Base-by-base conservation (phyloP, 1,284 basidiomycete species). In the Flammula alnicola region DNA sequence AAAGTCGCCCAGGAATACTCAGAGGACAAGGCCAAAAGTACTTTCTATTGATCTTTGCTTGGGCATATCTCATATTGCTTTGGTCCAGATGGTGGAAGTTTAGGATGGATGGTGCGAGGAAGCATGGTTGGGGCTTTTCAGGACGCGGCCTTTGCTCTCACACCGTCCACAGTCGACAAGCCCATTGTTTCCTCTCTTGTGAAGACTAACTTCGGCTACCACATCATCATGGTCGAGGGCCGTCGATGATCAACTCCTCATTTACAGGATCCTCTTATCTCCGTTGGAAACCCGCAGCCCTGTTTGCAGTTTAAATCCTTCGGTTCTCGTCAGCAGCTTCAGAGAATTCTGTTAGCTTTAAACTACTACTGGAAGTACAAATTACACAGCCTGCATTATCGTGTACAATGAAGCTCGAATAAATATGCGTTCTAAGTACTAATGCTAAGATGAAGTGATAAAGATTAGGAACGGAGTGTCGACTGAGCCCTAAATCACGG, bases 201-300 rank as follows among this genome's bases (percentile, higher is more conserved):
- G 30, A 93, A 91, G 70, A 92, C 90, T 2, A 81, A 78, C 52
- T 85, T 85, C 63, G 91, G 90, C n/a, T 93, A 93, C 64, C 90
- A 93, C 63, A 84, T 93, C 59, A 91, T 93, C 65, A 90, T 93
- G 86, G 88, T 91, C 3, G 89, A 93, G 70, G 88, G 87, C 14
- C 79, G 89, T 41, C 80, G 86, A 49, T 91, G 65, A 78, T 43
- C 17, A 40, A 20, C n/a, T 19, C 29, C 22, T 12, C 9, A 16
- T 32, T 9, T 9, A 11, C 7, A 30, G 3, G 12, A 32, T 9
- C 30, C 30, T 11, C n/a, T n/a, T n/a, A n/a, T n/a, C n/a, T n/a
- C n/a, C n/a, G n/a, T n/a, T n/a, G n/a, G n/a, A n/a, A n/a, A n/a
- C n/a, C n/a, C n/a, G n/a, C n/a, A n/a, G n/a, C n/a, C n/a, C n/a